Percentiles rank a stretch among this genome's conserved stretches.
Evolutionary conservation across 495 filamentous ascomycete species (phyloP).

Genomic region (Massariosphaeria phaeospora): DNA sequence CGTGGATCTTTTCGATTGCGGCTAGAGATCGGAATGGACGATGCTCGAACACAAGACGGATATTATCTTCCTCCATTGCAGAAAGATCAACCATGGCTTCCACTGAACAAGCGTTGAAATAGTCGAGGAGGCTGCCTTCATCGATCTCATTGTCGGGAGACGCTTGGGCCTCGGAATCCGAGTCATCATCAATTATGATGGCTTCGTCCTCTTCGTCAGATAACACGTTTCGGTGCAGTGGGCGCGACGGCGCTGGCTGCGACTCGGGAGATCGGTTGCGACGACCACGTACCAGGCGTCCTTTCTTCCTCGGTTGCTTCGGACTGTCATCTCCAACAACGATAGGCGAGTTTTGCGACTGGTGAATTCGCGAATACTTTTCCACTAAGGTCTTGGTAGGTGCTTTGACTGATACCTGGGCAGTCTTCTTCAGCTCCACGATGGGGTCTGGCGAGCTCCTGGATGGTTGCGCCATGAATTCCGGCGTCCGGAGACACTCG

Average conservation of each 20-base stretch:
- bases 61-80: slow-evolving; percentile 60
- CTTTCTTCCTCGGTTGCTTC: slow-evolving; percentile 26
- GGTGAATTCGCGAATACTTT: slow-evolving; percentile 50
- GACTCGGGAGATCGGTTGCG: slow-evolving; percentile 27
- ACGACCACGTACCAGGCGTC: slow-evolving; percentile 34
- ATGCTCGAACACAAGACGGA: slow-evolving; percentile 58
- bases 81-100: slow-evolving; percentile 74
- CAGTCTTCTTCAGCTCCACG: slow-evolving; percentile 27
- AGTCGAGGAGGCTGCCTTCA: slow-evolving; percentile 62
- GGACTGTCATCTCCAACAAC: not conserved
- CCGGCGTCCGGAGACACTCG: slow-evolving; percentile 28
- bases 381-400: slow-evolving; percentile 55
- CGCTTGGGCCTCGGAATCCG: slow-evolving; percentile 51
- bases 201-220: slow-evolving; percentile 23
- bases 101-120: slow-evolving; percentile 73
- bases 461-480: not conserved
- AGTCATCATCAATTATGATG: slow-evolving; percentile 24
- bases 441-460: not conserved
- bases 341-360: not conserved
- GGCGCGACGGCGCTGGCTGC: not conserved
- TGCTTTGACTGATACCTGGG: slow-evolving; percentile 58
- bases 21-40: slow-evolving; percentile 64
- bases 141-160: slow-evolving; percentile 42
- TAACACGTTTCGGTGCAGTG: not conserved
- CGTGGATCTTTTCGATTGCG: slow-evolving; percentile 57